Conservation (phyloP, 1,139 yeast genomes). For the Ogataea hybrid region DNA sequence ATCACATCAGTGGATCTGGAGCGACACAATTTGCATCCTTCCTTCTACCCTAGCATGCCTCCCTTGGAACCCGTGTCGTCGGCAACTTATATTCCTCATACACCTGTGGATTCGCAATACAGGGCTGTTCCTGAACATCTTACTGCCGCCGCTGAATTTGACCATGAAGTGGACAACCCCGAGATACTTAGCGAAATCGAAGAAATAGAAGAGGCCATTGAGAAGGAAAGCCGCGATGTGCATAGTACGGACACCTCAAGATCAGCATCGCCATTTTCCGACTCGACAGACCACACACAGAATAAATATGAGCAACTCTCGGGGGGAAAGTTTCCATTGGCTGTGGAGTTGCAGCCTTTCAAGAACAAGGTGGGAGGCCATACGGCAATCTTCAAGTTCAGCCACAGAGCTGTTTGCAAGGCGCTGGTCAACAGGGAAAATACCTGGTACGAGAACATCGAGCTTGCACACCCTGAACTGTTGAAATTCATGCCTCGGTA, state of each 20-base stretch:
- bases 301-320: conserved; percentile 13
- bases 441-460: conserved; percentile 87
- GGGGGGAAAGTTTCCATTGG: conserved; percentile 50
- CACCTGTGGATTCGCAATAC: conserved; percentile 29
- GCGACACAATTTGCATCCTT: conserved; percentile 7
- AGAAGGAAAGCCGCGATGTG: conserved; percentile 10
- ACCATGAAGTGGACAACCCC: conserved; percentile 22
- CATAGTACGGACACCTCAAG: not conserved
- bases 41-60: conserved; percentile 12
- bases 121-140: conserved; percentile 29
- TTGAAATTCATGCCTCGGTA: conserved; percentile 87
- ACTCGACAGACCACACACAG: not conserved
- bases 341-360: conserved; percentile 86
- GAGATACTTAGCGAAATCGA: conserved; percentile 22
- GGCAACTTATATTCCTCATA: conserved; percentile 69
- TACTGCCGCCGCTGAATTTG: conserved; percentile 34
- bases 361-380: conserved; percentile 97
- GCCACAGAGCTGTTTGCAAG: conserved; percentile 93
- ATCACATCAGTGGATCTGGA: conserved; percentile 19
- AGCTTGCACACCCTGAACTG: conserved; percentile 70
- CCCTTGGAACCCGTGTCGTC: conserved; percentile 54
- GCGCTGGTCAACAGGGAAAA: conserved; percentile 89
- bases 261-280: conserved; percentile 1
- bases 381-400: conserved; percentile 91
- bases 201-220: conserved; percentile 23